Evolutionary conservation across 768 basidiomycete species (phyloP).

Genomic region (Kwoniella dendrophila): DNA sequence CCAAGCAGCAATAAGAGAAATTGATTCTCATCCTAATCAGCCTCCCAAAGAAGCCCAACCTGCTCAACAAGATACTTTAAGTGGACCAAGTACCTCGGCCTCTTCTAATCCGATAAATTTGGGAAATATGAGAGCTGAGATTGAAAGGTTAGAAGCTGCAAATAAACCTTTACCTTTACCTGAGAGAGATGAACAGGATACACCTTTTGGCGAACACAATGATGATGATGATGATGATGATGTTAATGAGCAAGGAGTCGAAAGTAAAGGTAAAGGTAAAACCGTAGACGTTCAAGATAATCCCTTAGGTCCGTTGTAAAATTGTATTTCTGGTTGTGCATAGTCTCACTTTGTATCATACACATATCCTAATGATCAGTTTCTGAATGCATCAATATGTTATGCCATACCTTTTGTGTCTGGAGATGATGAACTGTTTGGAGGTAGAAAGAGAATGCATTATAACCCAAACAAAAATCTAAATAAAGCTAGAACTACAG

Average conservation of each 20-base stretch:
- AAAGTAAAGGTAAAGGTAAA: constrained; percentile 35
- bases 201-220: constrained; percentile 2
- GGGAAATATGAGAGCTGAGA: constrained; percentile 37
- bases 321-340: constrained; percentile 7
- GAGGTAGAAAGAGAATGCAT: too few relatives aligned
- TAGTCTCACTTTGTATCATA: too few relatives aligned
- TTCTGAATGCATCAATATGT: too few relatives aligned
- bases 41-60: constrained; percentile 32
- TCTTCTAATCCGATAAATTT: not conserved
- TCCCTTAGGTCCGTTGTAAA: constrained; percentile 26
- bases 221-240: constrained; percentile 3
- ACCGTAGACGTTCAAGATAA: constrained; percentile 4
- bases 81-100: not conserved
- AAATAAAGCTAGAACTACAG: too few relatives aligned
- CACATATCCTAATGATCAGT: too few relatives aligned
- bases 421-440: too few relatives aligned
- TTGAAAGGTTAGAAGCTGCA: constrained; percentile 47
- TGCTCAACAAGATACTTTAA: constrained; percentile 19
- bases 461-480: too few relatives aligned
- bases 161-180: constrained; percentile 47
- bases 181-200: constrained; percentile 21
- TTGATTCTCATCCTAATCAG: constrained; percentile 86
- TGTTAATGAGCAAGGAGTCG: not conserved
- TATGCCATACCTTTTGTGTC: too few relatives aligned
- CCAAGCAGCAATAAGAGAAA: constrained; percentile 84